Percentiles rank a stretch among this genome's conserved stretches.
phyloP scores from a whole-genome alignment of 2,329 filamentous ascomycete genomes.

The Talaromyces sp. region DNA sequence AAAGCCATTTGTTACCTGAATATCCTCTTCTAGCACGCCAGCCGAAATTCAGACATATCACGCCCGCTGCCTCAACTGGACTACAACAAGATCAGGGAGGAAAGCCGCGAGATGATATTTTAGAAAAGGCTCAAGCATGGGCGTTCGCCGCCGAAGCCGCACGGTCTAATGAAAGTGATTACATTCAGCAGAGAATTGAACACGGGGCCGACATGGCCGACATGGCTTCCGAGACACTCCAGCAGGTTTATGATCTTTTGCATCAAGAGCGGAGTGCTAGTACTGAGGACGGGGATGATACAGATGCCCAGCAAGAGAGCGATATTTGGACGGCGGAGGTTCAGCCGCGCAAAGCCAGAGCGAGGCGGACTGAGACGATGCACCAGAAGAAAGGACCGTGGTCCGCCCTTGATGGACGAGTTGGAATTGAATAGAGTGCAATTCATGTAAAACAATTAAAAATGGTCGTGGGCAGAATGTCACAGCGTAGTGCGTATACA shows the following conservation, averaged over 20 bases:
- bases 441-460: too few species aligned
- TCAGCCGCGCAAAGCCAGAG: conserved; percentile 21
- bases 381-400: conserved; percentile 32
- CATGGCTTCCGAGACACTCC: conserved; percentile 27
- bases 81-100: conserved; percentile 4
- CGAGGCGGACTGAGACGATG: conserved; percentile 18
- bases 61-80: conserved; percentile 19
- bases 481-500: neutral
- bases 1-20: conserved; percentile 41
- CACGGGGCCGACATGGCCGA: conserved; percentile 28
- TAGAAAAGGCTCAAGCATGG: conserved; percentile 36
- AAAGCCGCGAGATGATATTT: conserved; percentile 26
- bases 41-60: conserved; percentile 32
- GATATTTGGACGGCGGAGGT: conserved; percentile 32
- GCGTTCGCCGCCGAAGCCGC: conserved; percentile 36
- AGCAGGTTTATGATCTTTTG: conserved; percentile 29
- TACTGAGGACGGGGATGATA: conserved; percentile 16
- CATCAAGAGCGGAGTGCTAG: conserved; percentile 31
- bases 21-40: conserved; percentile 36
- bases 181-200: conserved; percentile 29
- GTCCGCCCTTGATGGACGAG: conserved; percentile 32
- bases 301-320: conserved; percentile 17
- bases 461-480: neutral
- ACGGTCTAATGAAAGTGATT: conserved; percentile 26
- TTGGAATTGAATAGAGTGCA: conserved; percentile 20